A percentile compares a stretch with the other conserved stretches of the same genome.
phyloP scores from a whole-genome alignment of 2,329 filamentous ascomycete genomes.

The Diaporthe caulivora region DNA sequence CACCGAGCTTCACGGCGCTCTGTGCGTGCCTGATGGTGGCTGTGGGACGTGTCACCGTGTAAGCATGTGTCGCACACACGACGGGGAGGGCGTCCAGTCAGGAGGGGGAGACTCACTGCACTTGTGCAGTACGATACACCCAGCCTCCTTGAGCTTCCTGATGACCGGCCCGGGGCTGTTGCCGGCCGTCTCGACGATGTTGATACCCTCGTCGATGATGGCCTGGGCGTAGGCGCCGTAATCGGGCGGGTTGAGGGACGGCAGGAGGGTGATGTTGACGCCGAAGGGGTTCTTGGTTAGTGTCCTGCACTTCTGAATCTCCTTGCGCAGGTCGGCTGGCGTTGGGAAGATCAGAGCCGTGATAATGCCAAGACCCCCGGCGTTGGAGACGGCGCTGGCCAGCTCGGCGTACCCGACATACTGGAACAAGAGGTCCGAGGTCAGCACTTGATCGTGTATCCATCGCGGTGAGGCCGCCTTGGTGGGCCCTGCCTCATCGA shows the following conservation, averaged over 20 bases:
- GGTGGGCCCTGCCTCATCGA: neutral
- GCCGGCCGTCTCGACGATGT: conserved; percentile 78
- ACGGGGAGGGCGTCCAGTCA: neutral
- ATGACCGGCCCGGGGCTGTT: conserved; percentile 88
- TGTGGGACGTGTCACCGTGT: conserved; percentile 10
- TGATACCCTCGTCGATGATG: conserved; percentile 92
- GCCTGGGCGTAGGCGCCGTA: conserved; percentile 93
- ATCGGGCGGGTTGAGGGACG: conserved; percentile 89
- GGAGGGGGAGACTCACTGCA: conserved; percentile 71
- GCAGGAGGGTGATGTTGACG: conserved; percentile 95
- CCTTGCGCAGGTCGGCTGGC: conserved; percentile 90
- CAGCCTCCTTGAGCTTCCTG: conserved; percentile 83
- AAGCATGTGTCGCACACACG: conserved; percentile 6
- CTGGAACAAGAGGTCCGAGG: conserved; percentile 55
- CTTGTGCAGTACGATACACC: conserved; percentile 90
- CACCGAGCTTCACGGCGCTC: conserved; percentile 91
- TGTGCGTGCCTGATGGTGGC: conserved; percentile 88
- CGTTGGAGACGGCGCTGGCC: conserved; percentile 81
- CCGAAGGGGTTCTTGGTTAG: conserved; percentile 87
- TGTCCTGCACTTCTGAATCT: conserved; percentile 87
- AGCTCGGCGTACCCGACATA: conserved; percentile 86
- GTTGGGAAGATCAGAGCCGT: conserved; percentile 93
- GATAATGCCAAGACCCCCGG: conserved; percentile 85
- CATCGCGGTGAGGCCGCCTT: neutral
- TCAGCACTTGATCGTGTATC: neutral